These are phyloP conservation scores for Aspergillus sparsus DNA, from an alignment of 495 filamentous ascomycete species.

Conservation along the genomic window DNA sequence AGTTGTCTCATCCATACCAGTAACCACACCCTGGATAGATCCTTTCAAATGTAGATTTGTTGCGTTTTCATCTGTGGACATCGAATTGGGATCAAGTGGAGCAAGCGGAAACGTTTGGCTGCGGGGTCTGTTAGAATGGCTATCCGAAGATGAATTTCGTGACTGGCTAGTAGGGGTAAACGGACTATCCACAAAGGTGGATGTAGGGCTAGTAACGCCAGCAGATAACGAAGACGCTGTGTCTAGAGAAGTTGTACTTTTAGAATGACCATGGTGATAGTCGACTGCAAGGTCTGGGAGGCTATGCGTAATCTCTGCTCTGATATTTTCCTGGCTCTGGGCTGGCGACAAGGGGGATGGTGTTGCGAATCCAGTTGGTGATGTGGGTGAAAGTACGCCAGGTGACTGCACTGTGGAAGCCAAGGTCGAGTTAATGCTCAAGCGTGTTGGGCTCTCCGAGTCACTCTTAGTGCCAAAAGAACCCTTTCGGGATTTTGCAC, in stretches of 20 bases:
- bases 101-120: constrained; percentile 89
- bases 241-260: constrained; percentile 59
- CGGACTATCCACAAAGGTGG: constrained; percentile 77
- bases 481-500: constrained; percentile 66
- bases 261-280: constrained; percentile 59
- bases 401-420: constrained; percentile 66
- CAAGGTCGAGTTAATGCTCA: constrained; percentile 52
- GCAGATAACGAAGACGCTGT: constrained; percentile 67
- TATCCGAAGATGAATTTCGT: constrained; percentile 56
- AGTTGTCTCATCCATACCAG: constrained; percentile 69
- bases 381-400: constrained; percentile 68
- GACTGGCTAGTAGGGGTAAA: constrained; percentile 69
- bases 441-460: constrained; percentile 41
- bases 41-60: constrained; percentile 68
- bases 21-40: constrained; percentile 50
- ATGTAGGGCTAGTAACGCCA: constrained; percentile 79
- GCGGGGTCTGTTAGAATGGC: constrained; percentile 68
- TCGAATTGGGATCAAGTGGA: constrained; percentile 66
- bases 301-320: constrained; percentile 51
- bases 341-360: constrained; percentile 67
- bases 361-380: constrained; percentile 62
- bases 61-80: constrained; percentile 61
- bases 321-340: constrained; percentile 66
- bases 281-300: constrained; percentile 52
- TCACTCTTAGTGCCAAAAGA: constrained; percentile 64